These are phyloP conservation scores for Orbilia javanica DNA, from an alignment of 2,329 filamentous ascomycete genomes.

Conservation along the genomic window DNA sequence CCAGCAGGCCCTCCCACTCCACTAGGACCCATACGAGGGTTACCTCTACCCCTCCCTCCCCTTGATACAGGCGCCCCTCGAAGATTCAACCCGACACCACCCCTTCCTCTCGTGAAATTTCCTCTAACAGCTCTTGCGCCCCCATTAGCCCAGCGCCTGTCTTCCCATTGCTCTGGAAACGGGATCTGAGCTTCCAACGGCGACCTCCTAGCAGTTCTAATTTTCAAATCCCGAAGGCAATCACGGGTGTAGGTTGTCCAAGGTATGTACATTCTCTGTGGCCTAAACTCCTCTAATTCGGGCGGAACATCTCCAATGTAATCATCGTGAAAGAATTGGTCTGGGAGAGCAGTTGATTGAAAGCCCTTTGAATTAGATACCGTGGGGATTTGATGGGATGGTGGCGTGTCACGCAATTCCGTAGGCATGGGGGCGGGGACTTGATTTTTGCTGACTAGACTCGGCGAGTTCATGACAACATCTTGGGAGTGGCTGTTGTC, in stretches of 20 bases:
- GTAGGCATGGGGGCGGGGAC: no score
- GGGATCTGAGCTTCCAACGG: slow-evolving; percentile 3
- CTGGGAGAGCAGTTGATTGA: no score
- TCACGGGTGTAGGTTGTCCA: background rate
- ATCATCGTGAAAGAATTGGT: background rate
- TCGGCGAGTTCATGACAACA: no score
- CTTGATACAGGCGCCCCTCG: background rate
- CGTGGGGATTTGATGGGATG: no score
- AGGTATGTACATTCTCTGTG: background rate
- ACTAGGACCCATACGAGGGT: background rate
- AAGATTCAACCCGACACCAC: no score
- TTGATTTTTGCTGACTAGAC: no score
- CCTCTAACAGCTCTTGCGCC: background rate
- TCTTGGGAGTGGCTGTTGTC: no score
- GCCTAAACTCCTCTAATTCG: background rate
- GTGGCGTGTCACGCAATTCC: no score
- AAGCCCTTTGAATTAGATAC: no score
- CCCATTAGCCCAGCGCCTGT: background rate
- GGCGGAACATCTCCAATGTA: background rate
- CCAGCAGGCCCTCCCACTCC: background rate
- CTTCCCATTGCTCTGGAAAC: background rate
- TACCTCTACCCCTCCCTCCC: background rate
- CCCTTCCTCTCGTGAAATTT: no score
- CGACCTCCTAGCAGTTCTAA: background rate
- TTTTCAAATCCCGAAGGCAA: background rate